A percentile compares a stretch with the other conserved stretches of the same genome.
phyloP scores from a whole-genome alignment of 1,139 yeast species.

The Diutina ranongensis region DNA sequence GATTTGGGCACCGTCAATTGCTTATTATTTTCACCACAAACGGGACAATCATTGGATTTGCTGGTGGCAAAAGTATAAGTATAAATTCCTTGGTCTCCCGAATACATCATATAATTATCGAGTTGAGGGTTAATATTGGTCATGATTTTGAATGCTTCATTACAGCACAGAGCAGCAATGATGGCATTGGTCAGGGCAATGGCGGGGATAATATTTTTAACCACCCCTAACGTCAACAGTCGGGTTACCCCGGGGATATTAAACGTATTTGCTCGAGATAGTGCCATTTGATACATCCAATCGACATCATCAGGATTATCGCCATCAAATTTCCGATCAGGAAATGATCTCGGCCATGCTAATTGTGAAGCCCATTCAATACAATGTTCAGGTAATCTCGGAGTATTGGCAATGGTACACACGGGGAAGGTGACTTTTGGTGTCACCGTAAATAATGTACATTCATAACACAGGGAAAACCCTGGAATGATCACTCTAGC shows the following conservation, averaged over 20 bases:
- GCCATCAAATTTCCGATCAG: conserved; percentile 43
- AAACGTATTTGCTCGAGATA: conserved; percentile 48
- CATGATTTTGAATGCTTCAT: conserved; percentile 72
- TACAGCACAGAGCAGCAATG: conserved; percentile 84
- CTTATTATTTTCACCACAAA: conserved; percentile 49
- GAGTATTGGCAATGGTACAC: conserved; percentile 91
- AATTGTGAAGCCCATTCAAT: conserved; percentile 82
- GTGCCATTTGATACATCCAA: conserved; percentile 50
- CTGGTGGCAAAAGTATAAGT: conserved; percentile 61
- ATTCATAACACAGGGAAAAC: conserved; percentile 82
- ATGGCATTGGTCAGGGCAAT: conserved; percentile 92
- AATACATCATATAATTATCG: conserved; percentile 78
- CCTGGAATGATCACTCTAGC: conserved; percentile 81
- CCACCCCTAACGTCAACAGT: conserved; percentile 71
- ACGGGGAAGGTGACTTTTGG: conserved; percentile 71
- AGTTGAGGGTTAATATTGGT: conserved; percentile 59
- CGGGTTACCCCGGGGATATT: conserved; percentile 66
- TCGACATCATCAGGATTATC: conserved; percentile 61
- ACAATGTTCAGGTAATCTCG: conserved; percentile 89
- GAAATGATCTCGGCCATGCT: conserved; percentile 54
- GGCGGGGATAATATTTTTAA: conserved; percentile 87
- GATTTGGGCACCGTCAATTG: conserved; percentile 20
- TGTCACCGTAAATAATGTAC: conserved; percentile 70
- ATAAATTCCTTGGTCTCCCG: conserved; percentile 69
- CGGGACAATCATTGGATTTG: conserved; percentile 53